A percentile compares a stretch with the other conserved stretches of the same genome.
These are phyloP conservation scores for Hypoxylon sp. DNA, from an alignment of 2,329 filamentous ascomycete species.

Conservation along the genomic window DNA sequence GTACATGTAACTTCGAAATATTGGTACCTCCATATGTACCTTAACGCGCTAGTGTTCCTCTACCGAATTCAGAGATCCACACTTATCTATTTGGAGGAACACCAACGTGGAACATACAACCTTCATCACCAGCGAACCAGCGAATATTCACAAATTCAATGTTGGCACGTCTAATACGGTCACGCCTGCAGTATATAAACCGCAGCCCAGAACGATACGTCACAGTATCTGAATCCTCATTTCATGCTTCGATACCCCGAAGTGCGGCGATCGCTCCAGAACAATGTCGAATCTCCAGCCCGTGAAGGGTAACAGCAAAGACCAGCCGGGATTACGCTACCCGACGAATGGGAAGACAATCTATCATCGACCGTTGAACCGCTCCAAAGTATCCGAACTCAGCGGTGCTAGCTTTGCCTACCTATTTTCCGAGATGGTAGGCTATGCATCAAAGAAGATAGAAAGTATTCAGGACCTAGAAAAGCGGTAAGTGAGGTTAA, in stretches of 20 bases:
- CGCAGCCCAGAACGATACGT: neutral
- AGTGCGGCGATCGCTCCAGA: slow-evolving; percentile 5
- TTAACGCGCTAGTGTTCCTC: neutral
- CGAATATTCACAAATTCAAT: neutral
- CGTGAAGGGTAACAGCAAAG: slow-evolving; percentile 62
- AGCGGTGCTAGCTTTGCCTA: slow-evolving; percentile 96
- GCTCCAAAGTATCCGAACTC: slow-evolving; percentile 87
- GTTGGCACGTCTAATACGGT: neutral
- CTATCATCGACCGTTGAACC: slow-evolving; percentile 95
- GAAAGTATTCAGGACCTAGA: slow-evolving; percentile 95
- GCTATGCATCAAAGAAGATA: slow-evolving; percentile 90
- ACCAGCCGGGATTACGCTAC: slow-evolving; percentile 79
- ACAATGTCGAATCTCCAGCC: slow-evolving; percentile 68
- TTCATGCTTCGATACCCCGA: slow-evolving; percentile 3
- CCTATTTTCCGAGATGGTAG: slow-evolving; percentile 96
- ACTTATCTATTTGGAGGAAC: neutral
- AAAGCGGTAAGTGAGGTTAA: slow-evolving; percentile 73
- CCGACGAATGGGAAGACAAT: slow-evolving; percentile 97
- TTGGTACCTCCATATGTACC: neutral
- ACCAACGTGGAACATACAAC: slow-evolving; percentile 3
- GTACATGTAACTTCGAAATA: neutral
- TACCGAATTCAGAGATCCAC: slow-evolving; percentile 13
- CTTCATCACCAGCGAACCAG: slow-evolving; percentile 13
- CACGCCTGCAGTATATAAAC: neutral
- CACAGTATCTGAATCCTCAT: neutral